These are phyloP conservation scores for Candida multigemmis DNA, from an alignment of 805 yeast genomes.

Conservation along the genomic window DNA sequence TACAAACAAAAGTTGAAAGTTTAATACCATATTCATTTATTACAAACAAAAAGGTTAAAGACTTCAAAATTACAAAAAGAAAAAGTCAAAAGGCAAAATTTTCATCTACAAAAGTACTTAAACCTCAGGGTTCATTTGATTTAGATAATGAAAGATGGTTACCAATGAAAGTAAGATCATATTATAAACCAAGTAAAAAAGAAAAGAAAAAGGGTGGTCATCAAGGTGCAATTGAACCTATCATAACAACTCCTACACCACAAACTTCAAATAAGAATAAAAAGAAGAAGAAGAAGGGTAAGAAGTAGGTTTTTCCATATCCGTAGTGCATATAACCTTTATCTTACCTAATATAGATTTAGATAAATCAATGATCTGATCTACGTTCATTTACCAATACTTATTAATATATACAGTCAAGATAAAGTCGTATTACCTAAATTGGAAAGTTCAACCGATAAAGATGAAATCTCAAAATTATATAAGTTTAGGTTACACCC, in stretches of 20 bases:
- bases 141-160: slow-evolving; percentile 77
- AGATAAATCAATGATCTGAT: no score
- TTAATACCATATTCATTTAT: slow-evolving; percentile 9
- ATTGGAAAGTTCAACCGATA: no score
- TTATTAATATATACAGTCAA: no score
- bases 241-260: slow-evolving; percentile 4
- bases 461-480: no score
- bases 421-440: no score
- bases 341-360: no score
- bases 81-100: slow-evolving; percentile 17
- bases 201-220: slow-evolving; percentile 24
- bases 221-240: slow-evolving; percentile 15
- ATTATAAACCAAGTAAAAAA: slow-evolving; percentile 71
- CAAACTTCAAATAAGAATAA: slow-evolving; percentile 5
- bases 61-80: slow-evolving; percentile 14
- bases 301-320: slow-evolving; percentile 13
- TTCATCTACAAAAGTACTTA: slow-evolving; percentile 16
- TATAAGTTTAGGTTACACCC: no score
- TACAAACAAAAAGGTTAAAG: neutral
- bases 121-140: slow-evolving; percentile 13
- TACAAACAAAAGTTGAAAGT: slow-evolving; percentile 18
- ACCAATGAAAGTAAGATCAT: slow-evolving; percentile 77
- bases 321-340: slow-evolving; percentile 1
- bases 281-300: slow-evolving; percentile 18
- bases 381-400: no score